These are phyloP conservation scores for Blastobotrys mokoenaii DNA, from an alignment of 805 yeast species.

Conservation along the genomic window DNA sequence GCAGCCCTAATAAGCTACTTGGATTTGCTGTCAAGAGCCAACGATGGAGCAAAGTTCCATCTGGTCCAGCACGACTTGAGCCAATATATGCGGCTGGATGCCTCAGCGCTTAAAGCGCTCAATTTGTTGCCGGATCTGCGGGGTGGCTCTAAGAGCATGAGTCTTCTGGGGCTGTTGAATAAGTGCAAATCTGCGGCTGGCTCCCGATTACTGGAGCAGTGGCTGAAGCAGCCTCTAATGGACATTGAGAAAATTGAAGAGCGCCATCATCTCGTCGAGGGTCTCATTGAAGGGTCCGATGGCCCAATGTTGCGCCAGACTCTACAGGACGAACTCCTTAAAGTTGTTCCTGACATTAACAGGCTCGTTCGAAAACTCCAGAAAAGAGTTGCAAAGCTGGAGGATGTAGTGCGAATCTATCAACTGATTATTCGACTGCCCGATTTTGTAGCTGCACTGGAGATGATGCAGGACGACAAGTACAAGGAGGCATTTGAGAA, in stretches of 20 bases:
- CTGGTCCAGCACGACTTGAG: conserved; percentile 61
- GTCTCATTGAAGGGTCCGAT: conserved; percentile 60
- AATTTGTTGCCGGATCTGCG: conserved; percentile 66
- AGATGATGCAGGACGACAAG: conserved; percentile 33
- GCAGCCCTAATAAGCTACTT: conserved; percentile 65
- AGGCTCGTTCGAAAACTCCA: conserved; percentile 62
- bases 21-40: conserved; percentile 49
- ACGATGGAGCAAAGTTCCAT: conserved; percentile 41
- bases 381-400: conserved; percentile 52
- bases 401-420: conserved; percentile 83
- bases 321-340: conserved; percentile 57
- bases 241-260: conserved; percentile 47
- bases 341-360: conserved; percentile 74
- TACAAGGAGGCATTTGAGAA: conserved; percentile 29
- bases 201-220: conserved; percentile 73
- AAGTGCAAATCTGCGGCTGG: conserved; percentile 90
- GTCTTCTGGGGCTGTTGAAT: conserved; percentile 77
- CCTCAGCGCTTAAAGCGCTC: conserved; percentile 80
- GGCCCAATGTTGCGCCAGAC: conserved; percentile 59
- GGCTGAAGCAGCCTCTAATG: conserved; percentile 94
- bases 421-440: conserved; percentile 71
- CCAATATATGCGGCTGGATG: conserved; percentile 84
- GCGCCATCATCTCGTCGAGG: conserved; percentile 70
- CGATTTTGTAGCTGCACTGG: conserved; percentile 48
- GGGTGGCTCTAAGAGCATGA: conserved; percentile 43